phyloP scores from a whole-genome alignment of 2,329 filamentous ascomycete genomes.

The Cladobotryum mycophilum region DNA sequence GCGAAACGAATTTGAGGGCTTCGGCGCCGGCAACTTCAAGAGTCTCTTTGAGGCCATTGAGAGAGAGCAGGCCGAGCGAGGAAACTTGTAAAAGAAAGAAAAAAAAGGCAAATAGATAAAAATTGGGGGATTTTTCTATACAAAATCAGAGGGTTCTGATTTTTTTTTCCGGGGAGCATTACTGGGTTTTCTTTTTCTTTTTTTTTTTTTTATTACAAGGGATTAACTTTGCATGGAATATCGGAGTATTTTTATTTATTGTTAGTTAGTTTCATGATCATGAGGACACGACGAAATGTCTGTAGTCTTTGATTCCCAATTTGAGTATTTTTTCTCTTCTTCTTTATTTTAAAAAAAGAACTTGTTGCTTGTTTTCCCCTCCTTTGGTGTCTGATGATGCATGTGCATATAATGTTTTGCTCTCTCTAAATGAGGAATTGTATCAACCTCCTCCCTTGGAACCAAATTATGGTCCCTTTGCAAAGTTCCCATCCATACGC shows the following conservation, averaged over 20 bases:
- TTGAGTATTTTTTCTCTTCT: neutral
- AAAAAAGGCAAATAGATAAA: too few relatives aligned
- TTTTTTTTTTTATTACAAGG: too few relatives aligned
- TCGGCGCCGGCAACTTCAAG: conserved; percentile 94
- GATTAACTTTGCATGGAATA: too few relatives aligned
- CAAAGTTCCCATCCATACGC: too few relatives aligned
- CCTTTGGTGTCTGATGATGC: too few relatives aligned
- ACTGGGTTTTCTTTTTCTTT: neutral
- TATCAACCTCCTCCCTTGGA: too few relatives aligned
- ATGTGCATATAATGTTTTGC: too few relatives aligned
- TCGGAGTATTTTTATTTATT: too few relatives aligned
- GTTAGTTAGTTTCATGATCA: conserved; percentile 11
- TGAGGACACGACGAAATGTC: conserved; percentile 9
- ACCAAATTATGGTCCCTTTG: too few relatives aligned
- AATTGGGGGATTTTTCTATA: too few relatives aligned
- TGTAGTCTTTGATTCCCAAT: conserved; percentile 1
- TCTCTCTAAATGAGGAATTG: too few relatives aligned
- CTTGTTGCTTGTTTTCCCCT: neutral
- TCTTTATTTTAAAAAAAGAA: neutral
- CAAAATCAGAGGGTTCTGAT: neutral
- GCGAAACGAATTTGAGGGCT: conserved; percentile 81
- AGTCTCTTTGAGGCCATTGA: conserved; percentile 93
- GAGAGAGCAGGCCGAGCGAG: conserved; percentile 78
- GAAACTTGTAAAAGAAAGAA: conserved; percentile 57
- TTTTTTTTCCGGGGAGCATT: neutral